phyloP scores from a whole-genome alignment of 148 eudicot species.

The Suaeda aralocaspica region DNA sequence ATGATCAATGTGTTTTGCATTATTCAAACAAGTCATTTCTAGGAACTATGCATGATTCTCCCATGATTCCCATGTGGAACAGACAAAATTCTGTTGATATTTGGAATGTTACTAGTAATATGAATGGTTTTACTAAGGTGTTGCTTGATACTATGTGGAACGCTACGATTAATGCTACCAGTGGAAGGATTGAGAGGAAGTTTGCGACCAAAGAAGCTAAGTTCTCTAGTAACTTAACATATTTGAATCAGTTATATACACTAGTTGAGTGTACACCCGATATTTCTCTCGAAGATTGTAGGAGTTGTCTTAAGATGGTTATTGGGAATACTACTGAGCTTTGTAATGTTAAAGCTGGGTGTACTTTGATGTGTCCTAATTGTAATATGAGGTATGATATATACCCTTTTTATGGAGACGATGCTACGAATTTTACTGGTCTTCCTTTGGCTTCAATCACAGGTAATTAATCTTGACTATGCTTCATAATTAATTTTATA shows the following conservation, averaged over 20 bases:
- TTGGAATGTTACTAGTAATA: constrained; percentile 27
- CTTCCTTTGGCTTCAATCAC: constrained; percentile 1
- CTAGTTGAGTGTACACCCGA: constrained; percentile 35
- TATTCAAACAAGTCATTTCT: constrained; percentile 27
- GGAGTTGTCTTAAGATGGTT: constrained; percentile 22
- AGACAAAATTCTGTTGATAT: constrained; percentile 30
- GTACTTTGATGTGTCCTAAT: constrained; percentile 40
- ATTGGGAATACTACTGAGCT: constrained; percentile 34
- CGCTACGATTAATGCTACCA: constrained; percentile 27
- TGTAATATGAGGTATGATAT: constrained; percentile 35
- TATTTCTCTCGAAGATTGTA: constrained; percentile 29
- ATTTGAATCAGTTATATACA: constrained; percentile 20
- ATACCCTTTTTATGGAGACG: constrained; percentile 31
- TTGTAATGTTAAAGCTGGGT: constrained; percentile 33
- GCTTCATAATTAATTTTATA: not conserved
- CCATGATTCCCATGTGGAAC: constrained; percentile 41
- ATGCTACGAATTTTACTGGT: not conserved
- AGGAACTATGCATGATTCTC: constrained; percentile 31
- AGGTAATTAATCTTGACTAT: constrained; percentile 23
- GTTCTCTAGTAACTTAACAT: constrained; percentile 24
- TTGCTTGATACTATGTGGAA: constrained; percentile 25
- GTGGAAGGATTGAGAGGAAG: constrained; percentile 22
- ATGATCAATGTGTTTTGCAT: constrained; percentile 29
- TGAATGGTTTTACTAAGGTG: constrained; percentile 24
- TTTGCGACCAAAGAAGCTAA: constrained; percentile 31